Evolutionary conservation across 306 rosid species (phyloP), one percentile per base, ranked within the genome.

Genomic region (Oemleria cerasiformis): DNA sequence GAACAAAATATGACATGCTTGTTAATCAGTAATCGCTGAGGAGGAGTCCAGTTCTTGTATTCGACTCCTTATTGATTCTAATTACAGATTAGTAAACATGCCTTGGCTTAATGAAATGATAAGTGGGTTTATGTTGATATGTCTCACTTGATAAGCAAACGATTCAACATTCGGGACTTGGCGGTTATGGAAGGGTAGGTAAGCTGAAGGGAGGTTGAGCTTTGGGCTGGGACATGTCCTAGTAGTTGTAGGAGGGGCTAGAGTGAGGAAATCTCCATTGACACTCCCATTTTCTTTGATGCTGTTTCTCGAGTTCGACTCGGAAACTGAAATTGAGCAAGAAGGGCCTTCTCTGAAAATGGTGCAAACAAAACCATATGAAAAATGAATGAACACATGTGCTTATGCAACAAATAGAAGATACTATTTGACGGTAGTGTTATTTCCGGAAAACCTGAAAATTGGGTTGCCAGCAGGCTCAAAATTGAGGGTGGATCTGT

Each of bases 261-360:
- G 79, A 3, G 87, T 65, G 74, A 90, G 92, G 70, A 85, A 88
- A 74, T 80, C 77, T 69, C 83, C 85, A 77, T 71, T 75, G 53
- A 64, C 65, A 77, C 43, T 77, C 69, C 75, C 81, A 66, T 49
- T 74, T 62, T 76, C 91, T 80, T 73, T 67, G 4, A 47, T 75
- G 65, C 63, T 72, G 67, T 65, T 84, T 60, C 54, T 83, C 21
- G 78, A 67, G 49, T 73, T 81, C 59, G 79, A 69, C 65, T 84
- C 82, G 4, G 81, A 69, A 70, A 78, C 73, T 12, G 87, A 78
- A 16, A 83, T 67, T 62, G 86, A 81, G 77, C 77, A 67, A 17
- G 82, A 76, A 75, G 79, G 78, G 4, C 77, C 76, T 80, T 84
- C 86, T 79, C 96, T 90, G 88, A 75, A 62, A 20, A 73, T 69